Conservation (phyloP, 2,329 filamentous ascomycete species). For the Penicillium capsulatum region DNA sequence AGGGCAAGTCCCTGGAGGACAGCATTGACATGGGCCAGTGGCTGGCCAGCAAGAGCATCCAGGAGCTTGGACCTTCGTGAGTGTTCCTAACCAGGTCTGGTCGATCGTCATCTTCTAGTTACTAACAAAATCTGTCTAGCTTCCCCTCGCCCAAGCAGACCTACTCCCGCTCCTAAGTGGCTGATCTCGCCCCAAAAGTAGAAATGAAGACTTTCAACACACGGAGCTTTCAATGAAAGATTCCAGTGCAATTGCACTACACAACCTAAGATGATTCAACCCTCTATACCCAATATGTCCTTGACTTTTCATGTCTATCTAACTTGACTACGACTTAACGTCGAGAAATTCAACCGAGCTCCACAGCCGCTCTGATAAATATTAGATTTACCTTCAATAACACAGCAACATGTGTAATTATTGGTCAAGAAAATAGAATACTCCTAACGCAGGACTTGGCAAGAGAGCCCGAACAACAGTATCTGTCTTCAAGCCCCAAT, state of each 20-base stretch:
- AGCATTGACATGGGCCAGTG: constrained; percentile 91
- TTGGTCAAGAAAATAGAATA: too few species aligned
- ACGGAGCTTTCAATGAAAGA: constrained; percentile 16
- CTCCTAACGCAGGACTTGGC: too few species aligned
- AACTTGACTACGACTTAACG: constrained; percentile 27
- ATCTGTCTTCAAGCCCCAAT: too few species aligned
- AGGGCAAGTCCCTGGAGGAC: constrained; percentile 74
- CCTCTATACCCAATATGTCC: constrained; percentile 36
- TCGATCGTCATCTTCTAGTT: too few species aligned
- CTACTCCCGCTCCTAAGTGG: constrained; percentile 49
- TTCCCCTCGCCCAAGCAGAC: constrained; percentile 79
- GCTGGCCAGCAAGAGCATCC: constrained; percentile 89
- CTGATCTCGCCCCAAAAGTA: constrained; percentile 12
- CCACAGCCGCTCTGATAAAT: neutral
- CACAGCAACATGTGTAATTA: too few species aligned
- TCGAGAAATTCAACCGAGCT: constrained; percentile 11
- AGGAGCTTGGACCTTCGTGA: constrained; percentile 94
- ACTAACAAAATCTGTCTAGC: constrained; percentile 41
- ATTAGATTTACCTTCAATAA: neutral
- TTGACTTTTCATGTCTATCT: constrained; percentile 11
- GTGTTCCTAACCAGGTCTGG: constrained; percentile 44
- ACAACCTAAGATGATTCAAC: constrained; percentile 38
- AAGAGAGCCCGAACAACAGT: too few species aligned
- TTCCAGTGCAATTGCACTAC: constrained; percentile 17
- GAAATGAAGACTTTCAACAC: constrained; percentile 24